Evolutionary conservation across 441 rosid genomes (phyloP), one percentile per base, ranked within the genome.

Genomic region (Eruca vesicaria): DNA sequence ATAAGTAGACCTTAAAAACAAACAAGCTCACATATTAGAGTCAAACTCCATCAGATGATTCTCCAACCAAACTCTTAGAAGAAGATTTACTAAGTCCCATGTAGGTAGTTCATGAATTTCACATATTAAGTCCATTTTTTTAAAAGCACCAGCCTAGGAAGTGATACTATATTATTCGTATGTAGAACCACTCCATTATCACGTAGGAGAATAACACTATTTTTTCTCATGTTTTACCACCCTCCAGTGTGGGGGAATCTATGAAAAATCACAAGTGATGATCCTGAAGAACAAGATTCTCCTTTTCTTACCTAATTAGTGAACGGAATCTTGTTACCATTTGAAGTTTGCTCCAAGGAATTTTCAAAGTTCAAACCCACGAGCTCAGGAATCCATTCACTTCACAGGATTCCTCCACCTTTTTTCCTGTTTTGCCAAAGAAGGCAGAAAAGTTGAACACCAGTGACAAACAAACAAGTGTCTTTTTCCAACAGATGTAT

Each of bases 281-380:
- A 65, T 23, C 15, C 60, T 58, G 21, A 58, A 75, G 75, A 71
- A 77, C 75, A 63, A 48, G 72, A 71, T 72, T 77, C 80, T 77
- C 31, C 15, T 33, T 71, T 66, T 8, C 33, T 67, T 33, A 29
- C 71, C 26, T 62, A 81, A 23, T 32, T n/a, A 1, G 63, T 19
- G 43, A 74, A 71, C 15, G 41, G 71, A 74, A 77, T 63, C 67
- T 43, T 57, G 31, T 33, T 71, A 59, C 80, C 68, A 71, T 65
- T 66, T 50, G 56, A 77, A 71, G 72, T 71, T 71, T 48, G 16
- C 80, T 71, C 76, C 68, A 65, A 71, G 26, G 57, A 64, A 58
- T 18, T 10, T 71, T 50, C 55, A 69, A 56, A 66, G 7, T 71
- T 50, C 55, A 69, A 56, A 66, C 77, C 63, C 64, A 77, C 76